phyloP scores from a whole-genome alignment of 345 rosid genomes.

The Physaria fendleri region DNA sequence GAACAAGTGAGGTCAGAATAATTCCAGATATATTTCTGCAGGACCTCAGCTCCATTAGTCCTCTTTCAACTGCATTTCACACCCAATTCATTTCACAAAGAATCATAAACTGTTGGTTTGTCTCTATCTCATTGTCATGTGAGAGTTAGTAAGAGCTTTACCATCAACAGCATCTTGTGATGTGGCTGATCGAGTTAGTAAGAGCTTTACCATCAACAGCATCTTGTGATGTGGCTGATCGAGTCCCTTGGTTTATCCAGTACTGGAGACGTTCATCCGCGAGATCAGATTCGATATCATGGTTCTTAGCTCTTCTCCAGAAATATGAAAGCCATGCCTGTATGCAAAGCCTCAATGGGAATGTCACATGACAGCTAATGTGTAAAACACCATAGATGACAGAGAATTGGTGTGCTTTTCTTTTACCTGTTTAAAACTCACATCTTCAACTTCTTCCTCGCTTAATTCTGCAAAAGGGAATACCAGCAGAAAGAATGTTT shows the following conservation, averaged over 20 bases:
- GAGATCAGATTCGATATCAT: slow-evolving; percentile 61
- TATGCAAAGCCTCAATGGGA: slow-evolving; percentile 1
- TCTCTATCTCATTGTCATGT: neutral
- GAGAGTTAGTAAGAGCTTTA: slow-evolving; percentile 23
- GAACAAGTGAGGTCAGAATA: slow-evolving; percentile 3
- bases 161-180: slow-evolving; percentile 89
- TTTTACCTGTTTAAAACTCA: slow-evolving; percentile 74
- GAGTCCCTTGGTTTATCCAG: slow-evolving; percentile 53
- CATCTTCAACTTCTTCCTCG: slow-evolving; percentile 73
- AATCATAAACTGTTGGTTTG: neutral
- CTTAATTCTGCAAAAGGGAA: slow-evolving; percentile 50
- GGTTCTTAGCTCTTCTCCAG: slow-evolving; percentile 78
- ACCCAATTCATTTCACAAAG: neutral
- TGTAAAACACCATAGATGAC: neutral
- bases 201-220: slow-evolving; percentile 71
- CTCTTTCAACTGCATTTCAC: slow-evolving; percentile 61
- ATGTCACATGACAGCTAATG: neutral
- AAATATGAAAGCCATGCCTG: slow-evolving; percentile 89
- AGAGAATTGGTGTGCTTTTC: neutral
- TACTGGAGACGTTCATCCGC: slow-evolving; percentile 71
- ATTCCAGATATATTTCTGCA: slow-evolving; percentile 40
- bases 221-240: slow-evolving; percentile 50
- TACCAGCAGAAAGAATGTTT: neutral
- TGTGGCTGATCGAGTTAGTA: slow-evolving; percentile 29
- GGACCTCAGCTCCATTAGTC: slow-evolving; percentile 70